Percentiles rank a stretch among this genome's conserved stretches.
phyloP scores from a whole-genome alignment of 139 green algal species.

The Pseudopediastrum boryanum region DNA sequence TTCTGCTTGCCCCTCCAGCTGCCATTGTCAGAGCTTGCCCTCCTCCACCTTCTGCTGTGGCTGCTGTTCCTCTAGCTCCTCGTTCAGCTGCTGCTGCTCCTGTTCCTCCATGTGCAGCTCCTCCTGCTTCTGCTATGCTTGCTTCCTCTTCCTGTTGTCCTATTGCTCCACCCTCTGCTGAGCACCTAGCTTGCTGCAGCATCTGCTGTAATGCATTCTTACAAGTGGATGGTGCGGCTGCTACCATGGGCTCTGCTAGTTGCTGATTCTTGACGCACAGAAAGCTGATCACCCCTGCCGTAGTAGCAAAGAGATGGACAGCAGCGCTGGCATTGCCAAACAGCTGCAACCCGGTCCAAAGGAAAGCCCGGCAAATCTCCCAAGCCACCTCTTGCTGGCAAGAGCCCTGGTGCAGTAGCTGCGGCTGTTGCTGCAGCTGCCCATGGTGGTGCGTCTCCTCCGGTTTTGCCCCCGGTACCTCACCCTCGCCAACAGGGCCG shows the following conservation, averaged over 20 bases:
- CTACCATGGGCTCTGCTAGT: not conserved
- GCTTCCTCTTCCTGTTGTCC: not conserved
- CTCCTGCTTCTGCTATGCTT: not conserved
- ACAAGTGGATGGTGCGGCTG: not conserved
- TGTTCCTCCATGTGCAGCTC: not conserved
- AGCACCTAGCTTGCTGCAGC: no score
- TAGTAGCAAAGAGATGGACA: not conserved
- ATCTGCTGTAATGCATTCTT: not conserved
- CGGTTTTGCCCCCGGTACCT: no score
- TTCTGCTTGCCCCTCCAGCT: not conserved
- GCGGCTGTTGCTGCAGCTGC: no score
- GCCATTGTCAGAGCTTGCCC: not conserved
- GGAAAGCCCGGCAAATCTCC: no score
- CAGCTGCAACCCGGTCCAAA: not conserved
- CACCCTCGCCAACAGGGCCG: no score
- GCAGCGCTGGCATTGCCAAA: not conserved
- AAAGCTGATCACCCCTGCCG: not conserved
- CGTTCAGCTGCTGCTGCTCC: not conserved
- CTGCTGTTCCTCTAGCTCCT: not conserved
- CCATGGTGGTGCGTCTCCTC: no score
- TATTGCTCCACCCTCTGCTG: not conserved
- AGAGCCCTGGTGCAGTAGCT: slow-evolving; percentile 4
- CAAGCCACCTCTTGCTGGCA: slow-evolving; percentile 1
- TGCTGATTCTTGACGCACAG: not conserved
- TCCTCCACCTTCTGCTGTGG: not conserved